Evolutionary conservation across 768 basidiomycete species (phyloP).

Genomic region (Pleurotus giganteus): DNA sequence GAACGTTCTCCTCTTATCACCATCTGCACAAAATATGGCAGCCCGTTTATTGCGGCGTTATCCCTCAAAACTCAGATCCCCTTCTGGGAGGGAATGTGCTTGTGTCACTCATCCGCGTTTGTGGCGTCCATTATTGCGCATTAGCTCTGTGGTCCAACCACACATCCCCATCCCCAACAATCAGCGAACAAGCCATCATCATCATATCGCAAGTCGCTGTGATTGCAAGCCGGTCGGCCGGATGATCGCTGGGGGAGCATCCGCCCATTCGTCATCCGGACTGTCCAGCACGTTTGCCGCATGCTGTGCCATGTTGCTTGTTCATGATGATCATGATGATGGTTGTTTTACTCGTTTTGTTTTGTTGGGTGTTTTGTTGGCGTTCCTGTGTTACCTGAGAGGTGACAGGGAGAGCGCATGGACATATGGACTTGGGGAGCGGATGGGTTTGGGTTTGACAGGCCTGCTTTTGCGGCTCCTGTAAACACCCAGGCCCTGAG

Average conservation of each 20-base stretch:
- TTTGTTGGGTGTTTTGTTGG: background rate
- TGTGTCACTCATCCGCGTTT: background rate
- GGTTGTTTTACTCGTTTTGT: background rate
- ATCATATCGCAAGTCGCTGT: background rate
- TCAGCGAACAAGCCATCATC: background rate
- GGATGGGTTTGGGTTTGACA: background rate
- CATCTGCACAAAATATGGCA: background rate
- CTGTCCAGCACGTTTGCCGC: background rate
- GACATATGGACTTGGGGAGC: background rate
- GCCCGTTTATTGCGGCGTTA: background rate
- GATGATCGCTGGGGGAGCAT: background rate
- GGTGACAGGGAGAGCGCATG: background rate
- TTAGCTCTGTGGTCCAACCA: background rate
- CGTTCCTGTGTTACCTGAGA: background rate
- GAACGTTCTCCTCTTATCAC: background rate
- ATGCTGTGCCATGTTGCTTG: too few relatives aligned
- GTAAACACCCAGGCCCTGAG: too few relatives aligned
- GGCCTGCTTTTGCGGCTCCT: too few relatives aligned
- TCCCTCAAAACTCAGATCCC: background rate
- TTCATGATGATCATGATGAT: too few relatives aligned
- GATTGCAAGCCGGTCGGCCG: too few relatives aligned
- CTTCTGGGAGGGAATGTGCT: background rate
- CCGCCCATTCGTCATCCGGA: background rate
- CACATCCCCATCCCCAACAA: too few relatives aligned
- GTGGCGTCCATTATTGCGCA: constrained; percentile 1